Base-by-base conservation (phyloP, 2,329 filamentous ascomycete genomes). In the Beauveria rudraprayagi region DNA sequence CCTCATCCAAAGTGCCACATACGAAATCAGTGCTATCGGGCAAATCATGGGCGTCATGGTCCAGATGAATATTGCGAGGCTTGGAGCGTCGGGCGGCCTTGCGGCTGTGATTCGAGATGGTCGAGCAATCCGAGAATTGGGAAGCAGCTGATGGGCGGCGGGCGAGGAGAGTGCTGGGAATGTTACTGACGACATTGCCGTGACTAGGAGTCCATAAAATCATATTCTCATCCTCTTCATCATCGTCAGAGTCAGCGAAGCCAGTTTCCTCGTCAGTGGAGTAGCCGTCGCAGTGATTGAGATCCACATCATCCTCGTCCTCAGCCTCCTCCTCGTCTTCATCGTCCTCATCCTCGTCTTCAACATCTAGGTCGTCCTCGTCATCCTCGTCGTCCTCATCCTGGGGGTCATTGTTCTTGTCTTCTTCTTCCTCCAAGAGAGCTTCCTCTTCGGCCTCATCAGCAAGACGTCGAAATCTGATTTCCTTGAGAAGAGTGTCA, bases 21-120 rank as follows among this genome's bases (percentile, higher is more conserved):
- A 99, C 94, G 66, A 99, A 99, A 73, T 99, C 94, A 16, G 94
- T 97, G 74, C 92, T 97, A 73, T 99, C 94, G 1, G 94, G 94
- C 11, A 99, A 80, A 70, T 96, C 91, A 2, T 91, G 90, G 1
- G 89, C 90, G 26, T 82, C 81, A 44, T 70, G 67, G 4, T 65
- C 66, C n/a, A 68, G 65, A 62, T 69, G 70, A 52, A 71, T 67
- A 28, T 67, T 68, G 28, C 69, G 68, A 46, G 67, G 65, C 65
- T 70, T 71, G 50, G 66, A 63, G 24, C 68, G 69, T 10, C 68
- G 70, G 51, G 66, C 71, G 56, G 73, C 69, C 69, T 70, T 65
- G 55, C 72, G 71, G 5, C 60, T 57, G 47, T 63, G 66, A 14
- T 66, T 66, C 5, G 83, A 83, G 48, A 78, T 82, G 7, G 79